phyloP scores from a whole-genome alignment of 768 basidiomycete genomes.

The Leccinum disarticulatum region DNA sequence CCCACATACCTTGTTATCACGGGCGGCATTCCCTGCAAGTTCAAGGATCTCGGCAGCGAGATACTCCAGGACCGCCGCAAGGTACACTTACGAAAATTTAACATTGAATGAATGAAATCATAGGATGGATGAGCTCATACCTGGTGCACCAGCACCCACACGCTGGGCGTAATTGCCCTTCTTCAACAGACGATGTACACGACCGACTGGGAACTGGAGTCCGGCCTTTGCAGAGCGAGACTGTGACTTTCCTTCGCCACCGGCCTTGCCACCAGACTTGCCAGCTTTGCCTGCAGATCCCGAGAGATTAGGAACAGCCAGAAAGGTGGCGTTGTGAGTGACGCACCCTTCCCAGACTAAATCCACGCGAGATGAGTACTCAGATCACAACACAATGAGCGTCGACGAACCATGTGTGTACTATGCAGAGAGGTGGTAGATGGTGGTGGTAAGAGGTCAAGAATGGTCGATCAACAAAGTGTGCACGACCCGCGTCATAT shows the following conservation, averaged over 20 bases:
- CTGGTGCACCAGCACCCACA: slow-evolving; percentile 87
- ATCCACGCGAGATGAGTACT: slow-evolving; percentile 4
- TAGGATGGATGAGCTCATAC: slow-evolving; percentile 35
- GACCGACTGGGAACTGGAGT: slow-evolving; percentile 87
- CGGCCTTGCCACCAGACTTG: slow-evolving; percentile 53
- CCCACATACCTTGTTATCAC: slow-evolving; percentile 32
- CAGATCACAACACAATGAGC: background rate
- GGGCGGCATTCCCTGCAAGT: slow-evolving; percentile 79
- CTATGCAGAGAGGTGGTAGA: slow-evolving; percentile 19
- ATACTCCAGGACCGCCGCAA: slow-evolving; percentile 89
- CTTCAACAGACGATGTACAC: slow-evolving; percentile 88
- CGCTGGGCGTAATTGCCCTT: slow-evolving; percentile 86
- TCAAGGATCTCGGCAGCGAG: slow-evolving; percentile 93
- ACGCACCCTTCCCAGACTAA: slow-evolving; percentile 35
- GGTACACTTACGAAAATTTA: slow-evolving; percentile 57
- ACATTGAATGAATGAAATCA: background rate
- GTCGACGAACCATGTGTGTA: slow-evolving; percentile 27
- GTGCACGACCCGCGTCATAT: slow-evolving; percentile 32
- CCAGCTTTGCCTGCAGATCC: slow-evolving; percentile 44
- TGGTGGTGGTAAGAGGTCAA: slow-evolving; percentile 32
- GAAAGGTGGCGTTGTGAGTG: background rate
- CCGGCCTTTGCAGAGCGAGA: slow-evolving; percentile 75
- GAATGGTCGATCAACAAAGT: slow-evolving; percentile 34
- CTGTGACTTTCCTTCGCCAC: slow-evolving; percentile 52
- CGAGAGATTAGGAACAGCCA: slow-evolving; percentile 6